A percentile compares a stretch with the other conserved stretches of the same genome.
Evolutionary conservation across 306 rosid species (phyloP).

Genomic region (Abrus pulchellus): DNA sequence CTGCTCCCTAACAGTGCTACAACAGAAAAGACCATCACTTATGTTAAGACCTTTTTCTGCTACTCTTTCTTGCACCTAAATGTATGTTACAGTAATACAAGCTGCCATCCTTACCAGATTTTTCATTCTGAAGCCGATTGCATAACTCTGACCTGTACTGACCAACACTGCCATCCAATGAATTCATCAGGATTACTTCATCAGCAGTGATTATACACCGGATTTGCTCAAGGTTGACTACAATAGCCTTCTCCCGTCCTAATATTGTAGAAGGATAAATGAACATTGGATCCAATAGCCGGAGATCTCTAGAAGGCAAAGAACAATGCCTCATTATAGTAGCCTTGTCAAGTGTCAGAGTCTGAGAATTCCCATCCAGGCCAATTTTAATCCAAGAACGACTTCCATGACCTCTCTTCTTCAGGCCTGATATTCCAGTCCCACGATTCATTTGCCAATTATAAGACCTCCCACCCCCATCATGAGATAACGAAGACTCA

Average conservation of each 20-base stretch:
- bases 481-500: conserved; percentile 50
- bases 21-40: conserved; percentile 11
- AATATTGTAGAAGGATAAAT: conserved; percentile 87
- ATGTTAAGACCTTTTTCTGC: conserved; percentile 14
- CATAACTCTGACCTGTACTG: conserved; percentile 77
- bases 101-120: conserved; percentile 61
- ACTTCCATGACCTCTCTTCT: conserved; percentile 91
- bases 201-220: conserved; percentile 93
- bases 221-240: conserved; percentile 94
- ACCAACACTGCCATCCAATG: conserved; percentile 83
- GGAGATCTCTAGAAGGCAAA: conserved; percentile 91
- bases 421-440: conserved; percentile 60
- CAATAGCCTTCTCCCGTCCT: conserved; percentile 94
- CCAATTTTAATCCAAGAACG: conserved; percentile 96
- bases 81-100: conserved; percentile 40
- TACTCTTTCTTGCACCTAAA: conserved; percentile 24
- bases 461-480: conserved; percentile 43
- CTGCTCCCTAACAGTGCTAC: conserved; percentile 17
- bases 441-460: conserved; percentile 56
- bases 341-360: conserved; percentile 89
- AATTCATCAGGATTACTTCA: conserved; percentile 91
- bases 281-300: conserved; percentile 93
- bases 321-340: conserved; percentile 91
- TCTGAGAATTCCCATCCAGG: conserved; percentile 68
- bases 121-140: conserved; percentile 81